Conservation (phyloP, 202 grass and related monocot species). For the Carex sylvatica region DNA sequence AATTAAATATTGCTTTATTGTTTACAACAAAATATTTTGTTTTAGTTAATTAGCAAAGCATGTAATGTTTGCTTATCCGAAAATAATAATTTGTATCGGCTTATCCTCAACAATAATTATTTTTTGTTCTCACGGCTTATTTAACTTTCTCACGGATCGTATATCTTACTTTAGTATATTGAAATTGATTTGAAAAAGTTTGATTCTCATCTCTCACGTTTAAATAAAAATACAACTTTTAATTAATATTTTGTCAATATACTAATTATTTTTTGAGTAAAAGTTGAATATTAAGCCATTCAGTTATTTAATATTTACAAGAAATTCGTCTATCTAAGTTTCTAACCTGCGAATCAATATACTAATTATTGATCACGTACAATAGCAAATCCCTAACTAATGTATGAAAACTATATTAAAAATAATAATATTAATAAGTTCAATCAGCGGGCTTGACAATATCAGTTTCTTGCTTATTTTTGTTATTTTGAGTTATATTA, state of each 20-base stretch:
- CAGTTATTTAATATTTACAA: too few relatives aligned
- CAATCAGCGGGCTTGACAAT: neutral
- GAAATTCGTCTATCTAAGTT: too few relatives aligned
- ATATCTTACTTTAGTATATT: too few relatives aligned
- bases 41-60: neutral
- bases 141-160: too few relatives aligned
- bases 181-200: too few relatives aligned
- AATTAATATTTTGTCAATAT: neutral
- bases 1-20: neutral
- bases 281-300: too few relatives aligned
- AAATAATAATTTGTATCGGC: too few relatives aligned
- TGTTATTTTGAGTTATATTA: neutral
- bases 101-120: too few relatives aligned
- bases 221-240: neutral
- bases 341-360: too few relatives aligned
- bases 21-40: neutral
- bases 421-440: neutral
- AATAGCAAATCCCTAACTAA: neutral
- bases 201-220: too few relatives aligned
- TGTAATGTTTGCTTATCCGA: neutral
- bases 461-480: neutral
- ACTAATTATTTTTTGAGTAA: too few relatives aligned
- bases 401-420: neutral
- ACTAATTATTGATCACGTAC: neutral
- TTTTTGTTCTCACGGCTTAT: too few relatives aligned